Percentiles rank a stretch among this genome's conserved stretches.
These are phyloP conservation scores for Xerocomus spinulosus DNA, from an alignment of 768 basidiomycete genomes.

Conservation along the genomic window DNA sequence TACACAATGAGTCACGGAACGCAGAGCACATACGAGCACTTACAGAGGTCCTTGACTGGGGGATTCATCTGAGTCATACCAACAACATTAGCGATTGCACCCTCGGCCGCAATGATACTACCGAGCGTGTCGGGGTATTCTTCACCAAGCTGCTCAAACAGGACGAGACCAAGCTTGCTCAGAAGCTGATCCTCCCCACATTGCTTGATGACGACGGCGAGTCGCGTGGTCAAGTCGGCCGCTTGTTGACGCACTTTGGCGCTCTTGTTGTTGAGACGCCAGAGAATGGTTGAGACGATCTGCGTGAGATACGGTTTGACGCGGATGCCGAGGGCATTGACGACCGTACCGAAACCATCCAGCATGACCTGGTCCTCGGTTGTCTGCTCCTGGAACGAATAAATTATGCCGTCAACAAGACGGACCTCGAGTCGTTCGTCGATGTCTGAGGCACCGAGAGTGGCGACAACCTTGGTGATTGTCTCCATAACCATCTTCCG, in stretches of 20 bases:
- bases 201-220: conserved; percentile 97
- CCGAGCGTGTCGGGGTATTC: conserved; percentile 99
- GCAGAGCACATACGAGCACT: conserved; percentile 35
- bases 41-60: conserved; percentile 96
- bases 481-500: conserved; percentile 99
- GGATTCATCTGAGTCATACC: conserved; percentile 99
- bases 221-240: conserved; percentile 93
- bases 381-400: conserved; percentile 99
- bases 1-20: neutral
- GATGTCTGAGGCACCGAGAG: conserved; percentile 94
- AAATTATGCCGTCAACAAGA: conserved; percentile 97
- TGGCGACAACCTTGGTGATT: conserved; percentile 92
- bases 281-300: conserved; percentile 97
- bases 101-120: conserved; percentile 98
- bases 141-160: conserved; percentile 98
- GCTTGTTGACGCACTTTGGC: conserved; percentile 99
- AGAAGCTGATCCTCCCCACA: conserved; percentile 95
- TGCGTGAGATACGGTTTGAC: conserved; percentile 99
- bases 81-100: conserved; percentile 98
- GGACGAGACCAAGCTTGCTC: conserved; percentile 92
- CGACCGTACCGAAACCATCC: conserved; percentile 96
- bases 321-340: conserved; percentile 92
- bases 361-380: conserved; percentile 99
- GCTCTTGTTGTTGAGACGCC: conserved; percentile 99
- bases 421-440: conserved; percentile 93